Evolutionary conservation across 495 filamentous ascomycete genomes (phyloP), one percentile per base, ranked within the genome.

Genomic region (Penicillium atrosanguineum): DNA sequence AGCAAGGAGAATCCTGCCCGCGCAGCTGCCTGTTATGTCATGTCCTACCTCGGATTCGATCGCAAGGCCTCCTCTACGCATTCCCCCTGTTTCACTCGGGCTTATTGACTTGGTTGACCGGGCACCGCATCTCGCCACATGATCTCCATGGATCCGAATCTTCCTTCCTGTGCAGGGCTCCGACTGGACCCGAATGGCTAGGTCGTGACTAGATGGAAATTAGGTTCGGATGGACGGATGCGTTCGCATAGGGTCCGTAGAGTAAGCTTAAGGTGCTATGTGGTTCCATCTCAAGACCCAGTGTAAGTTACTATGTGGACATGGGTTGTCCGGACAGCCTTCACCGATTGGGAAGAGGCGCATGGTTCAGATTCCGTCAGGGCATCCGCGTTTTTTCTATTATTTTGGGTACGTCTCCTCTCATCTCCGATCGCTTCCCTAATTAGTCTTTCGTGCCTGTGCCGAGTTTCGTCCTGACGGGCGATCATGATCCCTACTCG

Each of bases 181-280:
- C 40, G 45, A 49, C 44, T 52, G 53, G 48, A 37, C 28, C 52
- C n/a, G 25, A 18, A 16, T 46, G 6, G 31, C 46, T 39, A 23
- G 15, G 16, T n/a, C 23, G 19, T 28, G 18, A 44, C 42, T 9
- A 44, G 46, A 14, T 38, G 31, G n/a, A 48, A 46, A 56, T 55
- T 64, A 65, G 62, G 56, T 60, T 65, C 62, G 55, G 59, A 42
- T 46, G 20, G 52, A 55, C 55, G 56, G 59, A 62, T 29, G 54
- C 53, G 59, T 65, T 65, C 53, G 56, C 62, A 62, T 50, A 44
- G 54, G 47, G 34, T 46, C 34, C 23, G 25, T 47, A 38, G 40
- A 52, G 28, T 55, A 44, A 57, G 50, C 50, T 55, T 58, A 58
- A 58, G 55, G 36, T 23, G 42, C 48, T 36, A 51, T 46, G 34